phyloP scores from a whole-genome alignment of 2,329 filamentous ascomycete genomes.

The Penicillium glabrum region DNA sequence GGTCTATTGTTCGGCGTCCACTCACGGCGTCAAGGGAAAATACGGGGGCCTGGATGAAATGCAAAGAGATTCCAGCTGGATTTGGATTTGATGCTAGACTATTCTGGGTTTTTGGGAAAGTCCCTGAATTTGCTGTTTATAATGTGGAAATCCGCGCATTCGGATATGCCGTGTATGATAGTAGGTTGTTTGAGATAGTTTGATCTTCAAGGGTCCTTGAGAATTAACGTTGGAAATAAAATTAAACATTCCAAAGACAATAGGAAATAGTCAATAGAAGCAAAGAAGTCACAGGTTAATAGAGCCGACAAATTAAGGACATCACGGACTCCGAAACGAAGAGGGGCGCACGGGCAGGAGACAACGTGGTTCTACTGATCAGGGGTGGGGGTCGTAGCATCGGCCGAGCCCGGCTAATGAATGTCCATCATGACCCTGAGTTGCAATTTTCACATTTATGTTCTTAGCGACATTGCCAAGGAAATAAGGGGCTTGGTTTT shows the following conservation, averaged over 20 bases:
- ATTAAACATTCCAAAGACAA: too few relatives aligned
- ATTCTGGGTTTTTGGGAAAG: background rate
- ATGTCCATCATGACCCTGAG: background rate
- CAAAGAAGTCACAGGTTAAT: background rate
- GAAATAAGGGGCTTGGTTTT: background rate
- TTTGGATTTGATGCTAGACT: constrained; percentile 4
- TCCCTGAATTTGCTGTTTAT: background rate
- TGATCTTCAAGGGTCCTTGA: background rate
- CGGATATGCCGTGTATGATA: constrained; percentile 3
- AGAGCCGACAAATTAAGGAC: background rate
- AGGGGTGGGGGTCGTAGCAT: constrained; percentile 11
- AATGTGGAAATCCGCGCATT: background rate
- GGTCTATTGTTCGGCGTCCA: background rate
- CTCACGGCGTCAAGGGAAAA: background rate
- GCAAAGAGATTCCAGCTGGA: background rate
- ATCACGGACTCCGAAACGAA: background rate
- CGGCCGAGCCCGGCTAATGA: background rate
- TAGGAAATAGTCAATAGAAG: background rate
- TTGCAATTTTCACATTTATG: background rate
- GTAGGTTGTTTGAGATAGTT: background rate
- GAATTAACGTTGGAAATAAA: background rate
- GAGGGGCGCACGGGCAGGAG: constrained; percentile 5
- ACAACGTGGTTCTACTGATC: constrained; percentile 22
- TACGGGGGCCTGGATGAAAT: background rate
- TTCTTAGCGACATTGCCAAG: background rate